Percentiles rank a stretch among this genome's conserved stretches.
Conservation (phyloP, 257 asterid species). For the Capsicum rhomboideum region DNA sequence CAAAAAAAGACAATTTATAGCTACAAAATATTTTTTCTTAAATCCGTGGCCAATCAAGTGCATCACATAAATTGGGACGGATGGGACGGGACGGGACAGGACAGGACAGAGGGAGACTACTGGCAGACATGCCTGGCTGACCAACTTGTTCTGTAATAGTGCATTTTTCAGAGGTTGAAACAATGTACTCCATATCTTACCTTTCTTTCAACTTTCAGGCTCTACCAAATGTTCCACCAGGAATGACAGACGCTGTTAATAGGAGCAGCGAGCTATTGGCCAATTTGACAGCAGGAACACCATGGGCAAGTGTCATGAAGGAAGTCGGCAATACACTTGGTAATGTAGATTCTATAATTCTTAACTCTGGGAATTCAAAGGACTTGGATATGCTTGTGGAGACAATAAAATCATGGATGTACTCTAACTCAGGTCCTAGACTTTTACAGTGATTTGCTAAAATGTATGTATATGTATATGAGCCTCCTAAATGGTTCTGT, state of each 20-base stretch:
- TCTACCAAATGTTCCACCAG: conserved; percentile 87
- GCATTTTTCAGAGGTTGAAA: background rate
- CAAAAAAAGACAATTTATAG: background rate
- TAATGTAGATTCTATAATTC: conserved; percentile 39
- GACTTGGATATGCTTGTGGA: conserved; percentile 67
- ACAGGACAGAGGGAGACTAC: too few relatives aligned
- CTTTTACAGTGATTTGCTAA: conserved; percentile 19
- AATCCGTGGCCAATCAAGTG: background rate
- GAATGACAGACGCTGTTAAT: conserved; percentile 84
- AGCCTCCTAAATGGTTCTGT: background rate
- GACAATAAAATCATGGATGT: conserved; percentile 60
- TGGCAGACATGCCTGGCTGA: background rate
- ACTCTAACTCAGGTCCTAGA: conserved; percentile 50
- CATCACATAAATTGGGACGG: too few relatives aligned
- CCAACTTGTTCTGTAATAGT: background rate
- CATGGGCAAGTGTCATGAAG: conserved; percentile 87
- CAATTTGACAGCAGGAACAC: conserved; percentile 76
- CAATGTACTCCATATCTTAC: background rate
- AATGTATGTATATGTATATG: background rate
- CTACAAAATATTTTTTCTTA: background rate
- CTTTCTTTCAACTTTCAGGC: conserved; percentile 33
- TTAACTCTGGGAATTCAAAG: conserved; percentile 46
- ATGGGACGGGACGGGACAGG: background rate
- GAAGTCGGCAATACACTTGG: conserved; percentile 57
- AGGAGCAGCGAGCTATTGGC: conserved; percentile 85